Percentiles rank a stretch among this genome's conserved stretches.
phyloP scores from a whole-genome alignment of 345 rosid genomes.

The Jatropha curcas region DNA sequence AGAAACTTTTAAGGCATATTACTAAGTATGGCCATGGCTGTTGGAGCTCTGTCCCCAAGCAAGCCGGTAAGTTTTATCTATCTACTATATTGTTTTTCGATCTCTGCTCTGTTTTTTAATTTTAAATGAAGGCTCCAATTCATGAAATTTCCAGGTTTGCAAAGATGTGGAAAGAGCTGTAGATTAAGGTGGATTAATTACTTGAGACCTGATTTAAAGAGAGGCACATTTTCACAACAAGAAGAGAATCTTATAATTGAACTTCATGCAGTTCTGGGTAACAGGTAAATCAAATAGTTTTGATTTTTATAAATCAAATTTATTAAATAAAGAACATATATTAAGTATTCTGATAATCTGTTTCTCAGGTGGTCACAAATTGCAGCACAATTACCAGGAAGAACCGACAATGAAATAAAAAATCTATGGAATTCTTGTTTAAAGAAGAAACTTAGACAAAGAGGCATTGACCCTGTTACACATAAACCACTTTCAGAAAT shows the following conservation, averaged over 20 bases:
- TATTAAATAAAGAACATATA: too few relatives aligned
- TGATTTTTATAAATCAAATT: too few relatives aligned
- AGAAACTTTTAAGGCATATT: slow-evolving; percentile 82
- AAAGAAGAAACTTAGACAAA: slow-evolving; percentile 36
- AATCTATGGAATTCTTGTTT: slow-evolving; percentile 40
- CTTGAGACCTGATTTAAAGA: slow-evolving; percentile 92
- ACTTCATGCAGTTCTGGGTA: slow-evolving; percentile 90
- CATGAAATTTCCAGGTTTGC: slow-evolving; percentile 53
- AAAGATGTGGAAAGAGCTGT: slow-evolving; percentile 98
- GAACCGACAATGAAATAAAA: slow-evolving; percentile 39
- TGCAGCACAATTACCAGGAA: slow-evolving; percentile 39
- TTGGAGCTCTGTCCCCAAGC: slow-evolving; percentile 99
- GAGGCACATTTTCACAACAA: slow-evolving; percentile 91
- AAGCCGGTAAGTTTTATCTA: slow-evolving; percentile 55
- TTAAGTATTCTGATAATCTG: too few relatives aligned
- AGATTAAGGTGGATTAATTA: slow-evolving; percentile 95
- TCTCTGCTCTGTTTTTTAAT: too few relatives aligned
- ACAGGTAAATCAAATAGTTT: too few relatives aligned
- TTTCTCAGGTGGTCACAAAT: slow-evolving; percentile 39
- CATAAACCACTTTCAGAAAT: slow-evolving; percentile 45
- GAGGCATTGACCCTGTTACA: slow-evolving; percentile 39
- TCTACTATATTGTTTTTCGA: too few relatives aligned
- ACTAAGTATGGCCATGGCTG: slow-evolving; percentile 94
- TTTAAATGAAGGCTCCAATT: too few relatives aligned
- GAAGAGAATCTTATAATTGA: slow-evolving; percentile 90